Percentiles rank a stretch among this genome's conserved stretches.
phyloP scores from a whole-genome alignment of 257 asterid species.

The Jasminum sambac region DNA sequence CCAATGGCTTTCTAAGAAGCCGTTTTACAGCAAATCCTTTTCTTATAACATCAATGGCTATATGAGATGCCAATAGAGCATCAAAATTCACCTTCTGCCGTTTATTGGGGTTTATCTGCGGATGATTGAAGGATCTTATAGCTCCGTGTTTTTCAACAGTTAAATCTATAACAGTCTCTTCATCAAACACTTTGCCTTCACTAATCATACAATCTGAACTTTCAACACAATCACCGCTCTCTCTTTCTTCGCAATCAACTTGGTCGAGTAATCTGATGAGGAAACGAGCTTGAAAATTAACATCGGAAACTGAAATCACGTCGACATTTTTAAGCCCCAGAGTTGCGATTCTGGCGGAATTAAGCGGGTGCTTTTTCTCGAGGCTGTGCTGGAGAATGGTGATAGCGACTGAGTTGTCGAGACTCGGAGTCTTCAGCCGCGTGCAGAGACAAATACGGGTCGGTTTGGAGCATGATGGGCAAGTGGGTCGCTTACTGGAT shows the following conservation, averaged over 20 bases:
- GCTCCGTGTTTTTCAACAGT: constrained; percentile 53
- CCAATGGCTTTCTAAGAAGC: constrained; percentile 33
- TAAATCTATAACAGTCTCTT: constrained; percentile 28
- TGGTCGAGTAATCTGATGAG: constrained; percentile 29
- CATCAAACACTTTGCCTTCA: not conserved
- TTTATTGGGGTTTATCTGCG: constrained; percentile 11
- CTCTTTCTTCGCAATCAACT: constrained; percentile 26
- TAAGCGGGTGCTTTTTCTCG: constrained; percentile 80
- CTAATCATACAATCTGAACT: not conserved
- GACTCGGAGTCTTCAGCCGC: constrained; percentile 50
- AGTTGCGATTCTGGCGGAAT: constrained; percentile 72
- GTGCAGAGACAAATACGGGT: constrained; percentile 65
- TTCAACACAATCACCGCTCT: constrained; percentile 3
- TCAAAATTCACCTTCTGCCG: constrained; percentile 32
- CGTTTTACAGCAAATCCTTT: constrained; percentile 64
- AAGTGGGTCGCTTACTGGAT: constrained; percentile 60
- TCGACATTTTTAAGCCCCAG: constrained; percentile 56
- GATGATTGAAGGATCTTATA: constrained; percentile 26
- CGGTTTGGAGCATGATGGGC: constrained; percentile 77
- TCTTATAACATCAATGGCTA: constrained; percentile 29
- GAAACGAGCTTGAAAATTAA: constrained; percentile 56
- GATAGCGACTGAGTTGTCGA: constrained; percentile 60
- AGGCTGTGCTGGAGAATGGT: constrained; percentile 76
- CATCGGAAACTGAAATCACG: constrained; percentile 61
- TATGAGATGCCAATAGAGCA: constrained; percentile 30